Conservation (phyloP, 1,284 basidiomycete genomes). For the Fomitopsis pinicola region DNA sequence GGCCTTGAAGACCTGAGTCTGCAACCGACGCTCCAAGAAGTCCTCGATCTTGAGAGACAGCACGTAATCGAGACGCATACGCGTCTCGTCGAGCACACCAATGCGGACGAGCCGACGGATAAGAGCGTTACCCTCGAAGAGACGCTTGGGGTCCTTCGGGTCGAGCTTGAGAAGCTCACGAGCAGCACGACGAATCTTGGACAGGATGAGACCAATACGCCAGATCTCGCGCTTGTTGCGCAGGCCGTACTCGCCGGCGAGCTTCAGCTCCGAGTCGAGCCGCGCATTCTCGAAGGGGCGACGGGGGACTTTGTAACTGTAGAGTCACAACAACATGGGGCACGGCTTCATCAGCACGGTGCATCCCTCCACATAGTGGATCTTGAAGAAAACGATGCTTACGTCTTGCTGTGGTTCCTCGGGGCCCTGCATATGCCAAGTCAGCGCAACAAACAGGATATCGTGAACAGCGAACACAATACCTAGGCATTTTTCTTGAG, state of each 20-base stretch:
- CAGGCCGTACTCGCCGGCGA: slow-evolving; percentile 99
- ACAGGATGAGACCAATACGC: slow-evolving; percentile 97
- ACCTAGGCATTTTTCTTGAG: slow-evolving; percentile 82
- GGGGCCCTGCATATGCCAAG: slow-evolving; percentile 59
- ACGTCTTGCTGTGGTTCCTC: slow-evolving; percentile 88
- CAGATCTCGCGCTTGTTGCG: slow-evolving; percentile 99
- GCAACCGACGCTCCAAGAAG: slow-evolving; percentile 98
- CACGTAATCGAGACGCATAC: slow-evolving; percentile 99
- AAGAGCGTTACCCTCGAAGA: slow-evolving; percentile 99
- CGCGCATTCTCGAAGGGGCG: slow-evolving; percentile 97
- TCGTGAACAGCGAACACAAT: slow-evolving; percentile 29
- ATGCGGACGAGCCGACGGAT: slow-evolving; percentile 99
- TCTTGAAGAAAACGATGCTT: slow-evolving; percentile 61
- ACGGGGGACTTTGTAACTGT: slow-evolving; percentile 97
- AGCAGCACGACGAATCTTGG: slow-evolving; percentile 99
- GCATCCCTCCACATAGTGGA: slow-evolving; percentile 66
- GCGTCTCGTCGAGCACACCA: slow-evolving; percentile 98
- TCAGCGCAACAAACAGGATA: slow-evolving; percentile 31
- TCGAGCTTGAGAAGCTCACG: slow-evolving; percentile 99
- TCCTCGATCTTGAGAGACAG: slow-evolving; percentile 98
- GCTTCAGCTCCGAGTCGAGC: slow-evolving; percentile 99
- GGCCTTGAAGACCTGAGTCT: slow-evolving; percentile 99
- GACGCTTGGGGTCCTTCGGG: slow-evolving; percentile 99
- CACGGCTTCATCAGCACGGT: slow-evolving; percentile 60
- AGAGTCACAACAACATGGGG: slow-evolving; percentile 45